Base-by-base conservation (phyloP, 805 yeast genomes). In the Nakazawaea peltata region DNA sequence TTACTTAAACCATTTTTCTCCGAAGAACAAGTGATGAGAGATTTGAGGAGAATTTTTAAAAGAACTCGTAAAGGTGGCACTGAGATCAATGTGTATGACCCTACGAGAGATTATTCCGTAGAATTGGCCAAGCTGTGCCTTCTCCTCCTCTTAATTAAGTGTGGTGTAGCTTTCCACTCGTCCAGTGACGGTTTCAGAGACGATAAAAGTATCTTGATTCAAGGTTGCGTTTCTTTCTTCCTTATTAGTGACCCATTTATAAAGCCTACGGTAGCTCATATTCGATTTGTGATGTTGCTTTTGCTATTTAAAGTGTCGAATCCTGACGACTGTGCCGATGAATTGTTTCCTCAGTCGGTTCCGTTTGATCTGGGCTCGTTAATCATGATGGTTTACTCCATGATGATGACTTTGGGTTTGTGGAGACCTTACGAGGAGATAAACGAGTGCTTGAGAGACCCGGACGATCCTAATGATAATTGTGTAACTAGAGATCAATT, bases 21-120 rank as follows among this genome's bases (percentile, higher is more conserved):
- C 21, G 17, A 33, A 10, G 21, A 19, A 12, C 12, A 22, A 4
- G 19, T 37, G 7, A 5, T 25, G 12, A 16, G 19, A 16, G 36
- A 33, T 17, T 37, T 37, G 14, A 26, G 19, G 15, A 28, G 41
- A 26, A 37, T 37, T 25, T 37, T 37, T 26, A 32, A 30, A 14
- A 37, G 26, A 17, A 28, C 33, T 4, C 22, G 37, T 15, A 37
- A 33, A 22, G 37, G 41, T 9, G 37, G 37, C 17, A 34, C 33
- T 4, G 41, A 37, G 14, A 29, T 37, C 16, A 33, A 37, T 19
- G 37, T 33, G 9, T 37, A 37, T 26, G 34, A 33, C 7, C 27
- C 28, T 4, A 9, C 11, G 7, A 22, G 37, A 12, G 37, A 32
- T 26, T 26, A 32, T 13, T 15, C 25, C 8, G 26, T 21, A 3